Conservation (phyloP, 805 yeast genomes). For the Monosporozyma servazzii region DNA sequence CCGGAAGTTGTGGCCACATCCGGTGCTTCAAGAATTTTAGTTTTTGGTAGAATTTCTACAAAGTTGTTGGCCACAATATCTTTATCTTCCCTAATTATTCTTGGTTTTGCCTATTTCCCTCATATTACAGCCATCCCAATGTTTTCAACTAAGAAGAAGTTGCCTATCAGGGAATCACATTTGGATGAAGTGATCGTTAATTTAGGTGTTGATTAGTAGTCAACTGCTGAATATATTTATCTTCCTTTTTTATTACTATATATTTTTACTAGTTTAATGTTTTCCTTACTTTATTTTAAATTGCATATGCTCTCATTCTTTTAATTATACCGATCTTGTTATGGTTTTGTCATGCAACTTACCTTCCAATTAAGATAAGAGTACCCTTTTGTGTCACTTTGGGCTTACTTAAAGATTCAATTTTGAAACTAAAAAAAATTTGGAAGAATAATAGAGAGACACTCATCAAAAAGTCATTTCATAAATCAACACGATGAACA, state of each 20-base stretch:
- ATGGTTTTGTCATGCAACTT: not conserved
- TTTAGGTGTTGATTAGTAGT: not conserved
- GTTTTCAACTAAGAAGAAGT: not conserved
- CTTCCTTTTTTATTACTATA: not conserved
- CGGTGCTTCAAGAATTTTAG: not conserved
- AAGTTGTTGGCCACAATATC: not conserved
- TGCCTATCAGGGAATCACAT: not conserved
- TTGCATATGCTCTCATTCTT: not conserved
- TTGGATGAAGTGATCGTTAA: not conserved
- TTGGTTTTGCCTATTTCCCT: not conserved
- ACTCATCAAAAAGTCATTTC: not conserved
- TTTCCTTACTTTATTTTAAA: not conserved
- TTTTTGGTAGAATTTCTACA: not conserved
- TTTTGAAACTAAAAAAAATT: not conserved
- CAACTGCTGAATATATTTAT: not conserved
- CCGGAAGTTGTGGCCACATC: not conserved
- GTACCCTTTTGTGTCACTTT: not conserved
- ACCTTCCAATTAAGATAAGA: not conserved
- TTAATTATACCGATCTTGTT: no score
- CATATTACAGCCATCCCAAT: not conserved
- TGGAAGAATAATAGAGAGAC: not conserved
- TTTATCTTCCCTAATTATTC: not conserved
- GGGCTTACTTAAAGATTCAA: not conserved
- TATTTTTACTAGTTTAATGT: not conserved
- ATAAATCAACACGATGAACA: not conserved